Percentiles rank a stretch among this genome's conserved stretches.
Conservation (phyloP, 2,329 filamentous ascomycete genomes). For the Fusarium nygamai region DNA sequence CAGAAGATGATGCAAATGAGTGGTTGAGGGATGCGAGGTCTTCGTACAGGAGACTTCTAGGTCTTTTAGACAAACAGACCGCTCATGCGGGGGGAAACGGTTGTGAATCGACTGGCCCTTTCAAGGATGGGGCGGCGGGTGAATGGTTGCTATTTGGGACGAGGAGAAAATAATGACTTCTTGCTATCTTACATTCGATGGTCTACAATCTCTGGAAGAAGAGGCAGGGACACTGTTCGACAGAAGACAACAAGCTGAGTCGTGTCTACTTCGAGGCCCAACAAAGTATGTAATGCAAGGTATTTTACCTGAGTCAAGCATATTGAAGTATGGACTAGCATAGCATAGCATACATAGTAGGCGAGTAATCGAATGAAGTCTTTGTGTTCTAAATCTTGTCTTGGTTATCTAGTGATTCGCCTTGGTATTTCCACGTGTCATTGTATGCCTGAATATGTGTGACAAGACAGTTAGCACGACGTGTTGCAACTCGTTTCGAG, state of each 20-base stretch:
- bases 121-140: neutral
- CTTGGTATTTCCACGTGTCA: constrained; percentile 1
- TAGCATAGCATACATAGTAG: constrained; percentile 24
- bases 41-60: constrained; percentile 33
- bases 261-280: neutral
- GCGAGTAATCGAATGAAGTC: constrained; percentile 18
- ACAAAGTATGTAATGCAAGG: constrained; percentile 9
- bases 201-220: constrained; percentile 4
- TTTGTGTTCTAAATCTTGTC: constrained; percentile 4
- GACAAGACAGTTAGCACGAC: neutral
- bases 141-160: neutral
- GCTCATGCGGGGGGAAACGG: constrained; percentile 42
- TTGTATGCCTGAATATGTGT: neutral
- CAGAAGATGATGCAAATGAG: neutral
- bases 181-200: constrained; percentile 15
- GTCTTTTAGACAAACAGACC: constrained; percentile 42
- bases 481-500: neutral
- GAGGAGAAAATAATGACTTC: constrained; percentile 24
- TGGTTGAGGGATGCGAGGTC: constrained; percentile 13
- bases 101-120: constrained; percentile 21
- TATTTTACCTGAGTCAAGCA: constrained; percentile 4
- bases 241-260: constrained; percentile 5
- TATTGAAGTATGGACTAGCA: constrained; percentile 8
- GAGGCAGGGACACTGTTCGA: neutral
- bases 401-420: neutral